Evolutionary conservation across 441 rosid genomes (phyloP).

Genomic region (Populus hybrid): DNA sequence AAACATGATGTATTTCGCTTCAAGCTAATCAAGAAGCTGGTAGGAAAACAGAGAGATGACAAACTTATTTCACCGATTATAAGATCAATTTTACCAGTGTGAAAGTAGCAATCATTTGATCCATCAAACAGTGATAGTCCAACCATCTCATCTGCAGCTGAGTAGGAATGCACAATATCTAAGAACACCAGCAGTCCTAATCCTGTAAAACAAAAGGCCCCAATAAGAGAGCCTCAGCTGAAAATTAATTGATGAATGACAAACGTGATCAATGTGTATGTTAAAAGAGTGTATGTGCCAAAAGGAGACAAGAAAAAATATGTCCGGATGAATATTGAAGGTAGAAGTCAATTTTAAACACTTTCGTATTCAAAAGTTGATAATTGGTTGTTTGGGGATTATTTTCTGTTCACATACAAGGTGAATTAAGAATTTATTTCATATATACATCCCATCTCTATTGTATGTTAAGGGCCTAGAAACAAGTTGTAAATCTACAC

Average conservation of each 20-base stretch:
- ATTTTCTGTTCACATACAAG: background rate
- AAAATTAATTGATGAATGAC: constrained; percentile 3
- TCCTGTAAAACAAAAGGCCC: constrained; percentile 44
- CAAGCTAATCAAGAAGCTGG: background rate
- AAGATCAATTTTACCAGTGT: constrained; percentile 50
- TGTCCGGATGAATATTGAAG: background rate
- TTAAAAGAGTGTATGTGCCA: background rate
- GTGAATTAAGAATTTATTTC: background rate
- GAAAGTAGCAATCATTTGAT: constrained; percentile 96
- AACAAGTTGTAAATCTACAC: constrained; percentile 7
- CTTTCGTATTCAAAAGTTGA: background rate
- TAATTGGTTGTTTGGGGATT: background rate
- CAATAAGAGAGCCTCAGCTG: constrained; percentile 8
- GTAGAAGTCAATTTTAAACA: background rate
- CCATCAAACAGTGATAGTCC: constrained; percentile 94
- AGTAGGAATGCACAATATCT: constrained; percentile 94
- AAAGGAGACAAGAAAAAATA: background rate
- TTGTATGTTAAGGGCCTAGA: background rate
- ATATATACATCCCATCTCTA: background rate
- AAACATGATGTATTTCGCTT: background rate
- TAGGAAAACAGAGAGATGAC: constrained; percentile 6
- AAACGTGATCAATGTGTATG: background rate
- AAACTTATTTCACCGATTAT: background rate
- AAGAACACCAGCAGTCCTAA: constrained; percentile 80
- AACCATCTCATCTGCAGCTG: constrained; percentile 98